These are phyloP conservation scores for Citrus maxima DNA, from an alignment of 345 rosid species.

Conservation along the genomic window DNA sequence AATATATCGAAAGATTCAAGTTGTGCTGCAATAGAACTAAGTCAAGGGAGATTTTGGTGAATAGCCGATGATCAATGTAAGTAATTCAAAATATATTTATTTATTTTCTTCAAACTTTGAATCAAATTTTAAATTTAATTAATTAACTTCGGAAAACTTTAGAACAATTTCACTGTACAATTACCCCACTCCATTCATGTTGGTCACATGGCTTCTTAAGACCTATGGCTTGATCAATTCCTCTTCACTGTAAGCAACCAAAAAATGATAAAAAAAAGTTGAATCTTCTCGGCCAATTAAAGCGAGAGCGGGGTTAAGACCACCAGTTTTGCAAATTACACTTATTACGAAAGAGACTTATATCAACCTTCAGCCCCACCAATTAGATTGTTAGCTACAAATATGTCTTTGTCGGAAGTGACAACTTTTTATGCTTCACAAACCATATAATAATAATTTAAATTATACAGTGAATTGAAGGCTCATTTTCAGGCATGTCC, in stretches of 20 bases:
- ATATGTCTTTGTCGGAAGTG: background rate
- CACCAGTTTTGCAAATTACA: background rate
- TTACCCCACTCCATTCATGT: too few relatives aligned
- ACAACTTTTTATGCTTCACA: background rate
- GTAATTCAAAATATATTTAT: too few relatives aligned
- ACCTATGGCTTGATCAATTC: background rate
- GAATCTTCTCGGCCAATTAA: background rate
- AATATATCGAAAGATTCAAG: too few relatives aligned
- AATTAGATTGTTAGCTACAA: background rate
- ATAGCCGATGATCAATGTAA: too few relatives aligned
- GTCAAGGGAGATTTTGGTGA: too few relatives aligned
- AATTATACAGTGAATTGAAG: background rate
- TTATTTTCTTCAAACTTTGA: too few relatives aligned
- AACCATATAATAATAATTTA: background rate
- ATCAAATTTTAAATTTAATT: too few relatives aligned
- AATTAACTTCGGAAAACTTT: too few relatives aligned
- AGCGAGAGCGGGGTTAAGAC: background rate
- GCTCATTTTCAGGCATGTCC: background rate
- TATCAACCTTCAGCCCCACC: background rate
- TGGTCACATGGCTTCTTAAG: too few relatives aligned
- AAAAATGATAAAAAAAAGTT: background rate
- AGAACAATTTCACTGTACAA: too few relatives aligned
- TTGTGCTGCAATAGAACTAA: too few relatives aligned
- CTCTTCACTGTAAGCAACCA: too few relatives aligned
- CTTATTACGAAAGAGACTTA: conserved; percentile 2